Evolutionary conservation across 139 green algal genomes (phyloP).

Genomic region (Eudorina sp.): DNA sequence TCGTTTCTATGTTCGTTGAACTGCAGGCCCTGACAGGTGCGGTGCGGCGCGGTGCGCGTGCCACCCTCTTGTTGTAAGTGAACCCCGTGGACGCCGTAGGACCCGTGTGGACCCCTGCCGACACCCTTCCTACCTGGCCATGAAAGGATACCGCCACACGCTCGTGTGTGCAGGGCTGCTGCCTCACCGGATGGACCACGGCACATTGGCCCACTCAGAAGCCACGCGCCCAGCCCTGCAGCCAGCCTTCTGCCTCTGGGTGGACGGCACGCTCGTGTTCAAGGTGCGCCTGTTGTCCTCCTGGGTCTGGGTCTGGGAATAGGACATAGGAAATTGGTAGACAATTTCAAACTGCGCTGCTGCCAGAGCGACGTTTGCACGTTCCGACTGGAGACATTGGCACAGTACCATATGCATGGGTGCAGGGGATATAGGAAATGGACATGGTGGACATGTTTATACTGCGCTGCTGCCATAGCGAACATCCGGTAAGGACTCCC

Average conservation of each 20-base stretch:
- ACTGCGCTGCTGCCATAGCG: no score
- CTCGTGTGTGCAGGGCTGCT: slow-evolving; percentile 21
- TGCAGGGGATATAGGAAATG: no score
- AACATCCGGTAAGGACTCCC: no score
- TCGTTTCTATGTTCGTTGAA: not conserved
- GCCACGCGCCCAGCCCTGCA: not conserved
- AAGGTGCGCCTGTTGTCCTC: no score
- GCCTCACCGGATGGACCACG: not conserved
- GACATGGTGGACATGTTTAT: no score
- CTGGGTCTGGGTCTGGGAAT: no score
- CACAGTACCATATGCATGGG: no score
- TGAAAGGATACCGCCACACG: not conserved
- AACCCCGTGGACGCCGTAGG: no score
- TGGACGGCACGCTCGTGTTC: slow-evolving; percentile 27
- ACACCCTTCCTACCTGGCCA: not conserved
- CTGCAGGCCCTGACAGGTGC: slow-evolving; percentile 7
- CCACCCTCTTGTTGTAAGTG: not conserved
- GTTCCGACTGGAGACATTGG: no score
- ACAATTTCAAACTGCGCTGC: no score
- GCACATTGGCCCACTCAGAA: not conserved
- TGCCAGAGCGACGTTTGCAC: no score
- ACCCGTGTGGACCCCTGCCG: not conserved
- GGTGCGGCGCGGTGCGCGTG: not conserved
- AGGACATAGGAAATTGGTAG: no score
- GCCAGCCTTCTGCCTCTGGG: slow-evolving; percentile 18